Evolutionary conservation across 305 asterid genomes (phyloP).

Genomic region (Fraxinus latifolia): DNA sequence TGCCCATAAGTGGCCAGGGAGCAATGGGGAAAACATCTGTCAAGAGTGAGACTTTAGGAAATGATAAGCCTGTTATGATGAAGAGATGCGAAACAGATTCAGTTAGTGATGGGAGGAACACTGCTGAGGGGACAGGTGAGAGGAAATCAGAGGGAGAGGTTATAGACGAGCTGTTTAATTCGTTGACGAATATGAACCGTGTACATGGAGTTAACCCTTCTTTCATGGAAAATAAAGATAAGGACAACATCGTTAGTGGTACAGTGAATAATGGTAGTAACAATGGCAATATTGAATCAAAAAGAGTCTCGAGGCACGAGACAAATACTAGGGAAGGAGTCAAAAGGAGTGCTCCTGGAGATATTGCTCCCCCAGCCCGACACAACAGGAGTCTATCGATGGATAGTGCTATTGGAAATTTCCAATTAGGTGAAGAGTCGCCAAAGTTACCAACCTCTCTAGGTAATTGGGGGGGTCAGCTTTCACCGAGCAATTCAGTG

Average conservation of each 20-base stretch:
- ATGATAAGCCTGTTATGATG: conserved; percentile 29
- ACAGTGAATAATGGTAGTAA: conserved; percentile 30
- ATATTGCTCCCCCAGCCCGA: conserved; percentile 46
- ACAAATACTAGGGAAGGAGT: conserved; percentile 35
- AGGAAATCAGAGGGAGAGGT: conserved; percentile 56
- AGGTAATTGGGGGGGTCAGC: conserved; percentile 38
- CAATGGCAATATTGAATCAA: conserved; percentile 35
- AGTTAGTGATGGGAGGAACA: conserved; percentile 23
- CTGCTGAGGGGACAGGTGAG: conserved; percentile 33
- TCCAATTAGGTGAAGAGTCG: conserved; percentile 52
- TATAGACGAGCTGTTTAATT: conserved; percentile 48
- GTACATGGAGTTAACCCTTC: conserved; percentile 28
- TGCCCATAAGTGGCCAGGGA: conserved; percentile 55
- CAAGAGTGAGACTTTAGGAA: conserved; percentile 32
- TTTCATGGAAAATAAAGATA: conserved; percentile 35
- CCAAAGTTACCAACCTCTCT: conserved; percentile 37
- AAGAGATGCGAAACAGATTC: conserved; percentile 34
- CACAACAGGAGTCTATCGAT: conserved; percentile 84
- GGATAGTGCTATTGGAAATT: conserved; percentile 69
- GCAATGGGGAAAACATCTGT: conserved; percentile 24
- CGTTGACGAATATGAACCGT: conserved; percentile 53
- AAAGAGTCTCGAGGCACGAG: conserved; percentile 30
- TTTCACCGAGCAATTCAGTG: conserved; percentile 57
- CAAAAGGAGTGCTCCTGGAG: conserved; percentile 55
- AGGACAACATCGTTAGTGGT: conserved; percentile 26